Evolutionary conservation across 805 yeast species (phyloP), one percentile per base, ranked within the genome.

Genomic region (Yamadazyma nakazawae): DNA sequence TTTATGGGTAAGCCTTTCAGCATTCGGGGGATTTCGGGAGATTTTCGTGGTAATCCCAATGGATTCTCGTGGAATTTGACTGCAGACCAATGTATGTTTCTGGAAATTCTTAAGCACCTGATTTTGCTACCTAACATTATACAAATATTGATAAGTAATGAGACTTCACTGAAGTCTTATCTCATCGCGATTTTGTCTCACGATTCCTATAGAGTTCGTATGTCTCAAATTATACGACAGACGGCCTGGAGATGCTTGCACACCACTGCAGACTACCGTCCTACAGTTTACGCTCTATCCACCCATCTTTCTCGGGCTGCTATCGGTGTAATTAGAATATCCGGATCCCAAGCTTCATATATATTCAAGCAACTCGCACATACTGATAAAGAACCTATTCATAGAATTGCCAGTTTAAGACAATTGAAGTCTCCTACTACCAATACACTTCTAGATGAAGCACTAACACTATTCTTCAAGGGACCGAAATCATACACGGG

Each of bases 281-380:
- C 94, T 9, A 94, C 99, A 0, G 83, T 94, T 1, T 94, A 85
- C 68, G 99, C 99, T 0, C 68, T 90, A 14, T 88, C 98, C 0
- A 92, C 98, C 0, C 81, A 85, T 8, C 80, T 86, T 0, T 82
- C 89, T 0, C 75, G 84, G 49, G 78, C 97, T 0, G 99, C 97
- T 0, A 81, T 94, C 19, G 96, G 90, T 0, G 88, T 94, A 1
- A 74, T 94, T 3, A 72, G 99, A 41, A 68, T 91, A 0, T 81
- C 96, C 1, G 99, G 99, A 0, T 70, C 89, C 0, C 78, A 78
- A 19, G 74, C 87, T 2, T 42, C 55, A 17, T 54, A 59, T 43
- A 70, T 85, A 1, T 78, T 72, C 44, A 55, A 71, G 9, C 50
- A 58, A 19, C 66, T 89, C 21, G 82, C 91, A 0, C 48, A 53